Evolutionary conservation across 2,329 filamentous ascomycete species (phyloP).

Genomic region (Golovinomyces cichoracearum): DNA sequence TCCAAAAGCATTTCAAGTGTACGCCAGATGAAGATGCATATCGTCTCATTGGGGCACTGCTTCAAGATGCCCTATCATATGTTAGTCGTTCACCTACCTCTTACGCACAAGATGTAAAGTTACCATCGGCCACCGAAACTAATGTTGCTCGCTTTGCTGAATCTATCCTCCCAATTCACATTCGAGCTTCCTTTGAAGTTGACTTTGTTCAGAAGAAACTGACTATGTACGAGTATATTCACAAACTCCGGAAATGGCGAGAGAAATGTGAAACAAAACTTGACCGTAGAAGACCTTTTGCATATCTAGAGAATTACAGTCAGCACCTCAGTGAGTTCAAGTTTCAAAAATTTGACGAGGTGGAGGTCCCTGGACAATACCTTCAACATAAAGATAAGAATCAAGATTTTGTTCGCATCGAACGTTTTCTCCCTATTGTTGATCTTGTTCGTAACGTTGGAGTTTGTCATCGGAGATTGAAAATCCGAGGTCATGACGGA

Average conservation of each 20-base stretch:
- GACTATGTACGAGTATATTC: conserved; percentile 95
- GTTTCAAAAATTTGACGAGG: conserved; percentile 94
- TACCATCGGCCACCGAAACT: conserved; percentile 70
- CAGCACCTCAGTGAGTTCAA: conserved; percentile 87
- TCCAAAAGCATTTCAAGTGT: conserved; percentile 97
- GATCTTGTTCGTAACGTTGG: conserved; percentile 78
- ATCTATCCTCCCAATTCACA: conserved; percentile 80
- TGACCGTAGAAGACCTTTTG: conserved; percentile 35
- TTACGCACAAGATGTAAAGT: conserved; percentile 73
- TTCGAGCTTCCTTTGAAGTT: conserved; percentile 87
- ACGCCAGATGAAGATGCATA: conserved; percentile 96
- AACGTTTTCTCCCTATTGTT: conserved; percentile 84
- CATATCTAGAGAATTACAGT: conserved; percentile 51
- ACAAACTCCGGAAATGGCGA: conserved; percentile 83
- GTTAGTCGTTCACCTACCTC: conserved; percentile 66
- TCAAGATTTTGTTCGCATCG: conserved; percentile 90
- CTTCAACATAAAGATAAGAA: conserved; percentile 96
- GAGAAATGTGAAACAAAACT: conserved; percentile 97
- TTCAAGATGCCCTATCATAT: conserved; percentile 86
- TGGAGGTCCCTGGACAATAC: conserved; percentile 93
- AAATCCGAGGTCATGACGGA: conserved; percentile 91
- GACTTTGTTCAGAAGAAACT: conserved; percentile 91
- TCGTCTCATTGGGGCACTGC: conserved; percentile 78
- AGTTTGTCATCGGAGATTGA: conserved; percentile 73
- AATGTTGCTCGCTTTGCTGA: conserved; percentile 95